Percentiles rank a stretch among this genome's conserved stretches.
Conservation (phyloP, 768 basidiomycete genomes). For the Lactarius indigo region DNA sequence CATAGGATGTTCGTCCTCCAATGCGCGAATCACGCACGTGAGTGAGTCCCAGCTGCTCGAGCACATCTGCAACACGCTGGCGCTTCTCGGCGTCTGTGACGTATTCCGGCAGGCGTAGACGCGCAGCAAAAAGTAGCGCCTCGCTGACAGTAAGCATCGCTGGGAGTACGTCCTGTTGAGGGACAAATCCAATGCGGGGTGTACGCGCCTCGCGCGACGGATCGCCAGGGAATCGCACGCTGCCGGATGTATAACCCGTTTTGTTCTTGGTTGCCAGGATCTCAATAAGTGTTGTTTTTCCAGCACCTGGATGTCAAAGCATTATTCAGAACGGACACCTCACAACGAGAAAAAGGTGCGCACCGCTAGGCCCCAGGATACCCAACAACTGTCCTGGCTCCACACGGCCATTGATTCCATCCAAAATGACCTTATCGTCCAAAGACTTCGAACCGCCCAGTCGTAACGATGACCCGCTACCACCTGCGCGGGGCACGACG, state of each 20-base stretch:
- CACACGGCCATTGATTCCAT: slow-evolving; percentile 66
- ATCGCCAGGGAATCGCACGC: slow-evolving; percentile 51
- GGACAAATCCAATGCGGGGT: slow-evolving; percentile 78
- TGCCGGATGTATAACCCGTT: slow-evolving; percentile 62
- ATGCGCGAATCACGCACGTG: slow-evolving; percentile 70
- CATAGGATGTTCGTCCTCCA: slow-evolving; percentile 56
- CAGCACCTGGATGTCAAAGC: slow-evolving; percentile 50
- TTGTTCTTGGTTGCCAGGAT: slow-evolving; percentile 84
- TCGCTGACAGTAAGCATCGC: slow-evolving; percentile 54
- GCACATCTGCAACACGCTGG: slow-evolving; percentile 61
- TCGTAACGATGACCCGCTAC: slow-evolving; percentile 6
- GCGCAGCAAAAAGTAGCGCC: slow-evolving; percentile 77
- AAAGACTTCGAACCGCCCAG: slow-evolving; percentile 10
- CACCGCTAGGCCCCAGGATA: slow-evolving; percentile 87
- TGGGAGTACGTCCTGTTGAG: slow-evolving; percentile 82
- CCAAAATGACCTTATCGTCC: slow-evolving; percentile 62
- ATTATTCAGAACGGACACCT: neutral
- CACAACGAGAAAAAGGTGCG: slow-evolving; percentile 21
- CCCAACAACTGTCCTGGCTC: slow-evolving; percentile 82
- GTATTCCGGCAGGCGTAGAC: slow-evolving; percentile 76
- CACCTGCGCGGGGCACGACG: slow-evolving; percentile 40
- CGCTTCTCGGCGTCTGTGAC: slow-evolving; percentile 59
- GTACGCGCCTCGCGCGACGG: slow-evolving; percentile 27
- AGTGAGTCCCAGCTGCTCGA: slow-evolving; percentile 75
- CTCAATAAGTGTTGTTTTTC: slow-evolving; percentile 90